Conservation (phyloP, 192 early-diverging fungal genomes). For the Podila epigama region DNA sequence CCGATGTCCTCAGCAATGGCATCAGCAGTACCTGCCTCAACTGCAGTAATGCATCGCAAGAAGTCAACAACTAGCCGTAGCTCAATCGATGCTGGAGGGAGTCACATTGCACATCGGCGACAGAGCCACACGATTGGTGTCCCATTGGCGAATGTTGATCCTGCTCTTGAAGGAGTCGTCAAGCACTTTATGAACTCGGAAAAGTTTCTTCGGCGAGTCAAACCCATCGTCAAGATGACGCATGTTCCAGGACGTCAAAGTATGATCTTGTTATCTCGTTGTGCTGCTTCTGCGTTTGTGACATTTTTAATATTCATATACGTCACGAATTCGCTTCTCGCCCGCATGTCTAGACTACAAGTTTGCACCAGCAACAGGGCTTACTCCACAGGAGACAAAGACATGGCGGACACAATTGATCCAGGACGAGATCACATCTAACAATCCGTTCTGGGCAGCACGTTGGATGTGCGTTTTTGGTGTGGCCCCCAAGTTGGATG, state of each 20-base stretch:
- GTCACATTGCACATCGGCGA: slow-evolving; percentile 1
- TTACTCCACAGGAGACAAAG: slow-evolving; percentile 38
- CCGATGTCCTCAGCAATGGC: too few species aligned
- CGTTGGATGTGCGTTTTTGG: slow-evolving; percentile 50
- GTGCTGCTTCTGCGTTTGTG: not conserved
- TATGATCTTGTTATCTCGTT: not conserved
- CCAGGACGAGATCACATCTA: slow-evolving; percentile 41
- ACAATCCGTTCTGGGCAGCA: slow-evolving; percentile 44
- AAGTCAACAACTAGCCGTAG: not conserved
- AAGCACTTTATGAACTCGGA: slow-evolving; percentile 43
- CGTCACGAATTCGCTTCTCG: not conserved
- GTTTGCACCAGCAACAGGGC: slow-evolving; percentile 40
- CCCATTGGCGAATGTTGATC: slow-evolving; percentile 24
- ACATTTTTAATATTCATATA: not conserved
- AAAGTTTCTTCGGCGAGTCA: slow-evolving; percentile 41
- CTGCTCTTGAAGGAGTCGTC: slow-evolving; percentile 30
- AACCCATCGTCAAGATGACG: slow-evolving; percentile 27
- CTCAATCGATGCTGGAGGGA: not conserved
- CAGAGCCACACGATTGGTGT: slow-evolving; percentile 9
- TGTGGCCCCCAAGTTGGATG: slow-evolving; percentile 29
- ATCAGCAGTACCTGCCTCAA: not conserved
- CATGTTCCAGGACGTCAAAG: slow-evolving; percentile 40
- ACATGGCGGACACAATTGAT: slow-evolving; percentile 34
- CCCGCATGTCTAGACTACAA: slow-evolving; percentile 25
- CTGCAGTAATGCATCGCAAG: not conserved